Conservation (phyloP, 768 basidiomycete species). For the Termitomyces sp. region DNA sequence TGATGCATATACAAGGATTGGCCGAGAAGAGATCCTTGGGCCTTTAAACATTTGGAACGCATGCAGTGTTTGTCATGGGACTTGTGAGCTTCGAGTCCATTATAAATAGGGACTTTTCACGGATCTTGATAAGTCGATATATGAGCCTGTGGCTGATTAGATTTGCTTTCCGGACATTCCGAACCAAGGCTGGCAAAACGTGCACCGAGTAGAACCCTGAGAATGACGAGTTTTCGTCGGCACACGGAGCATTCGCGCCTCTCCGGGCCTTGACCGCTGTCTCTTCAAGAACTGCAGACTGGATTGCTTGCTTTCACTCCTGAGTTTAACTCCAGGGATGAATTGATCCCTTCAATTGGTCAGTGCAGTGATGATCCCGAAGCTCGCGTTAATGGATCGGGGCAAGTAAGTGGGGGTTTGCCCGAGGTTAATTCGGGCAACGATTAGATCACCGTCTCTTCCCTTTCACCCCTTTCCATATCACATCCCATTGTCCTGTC, state of each 20-base stretch:
- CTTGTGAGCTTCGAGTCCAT: not conserved
- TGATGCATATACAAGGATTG: not conserved
- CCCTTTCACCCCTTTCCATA: too few relatives aligned
- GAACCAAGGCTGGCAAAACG: not conserved
- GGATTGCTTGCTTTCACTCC: too few relatives aligned
- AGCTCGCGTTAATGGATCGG: too few relatives aligned
- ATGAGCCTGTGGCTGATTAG: not conserved
- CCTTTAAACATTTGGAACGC: slow-evolving; percentile 6
- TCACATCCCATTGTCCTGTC: too few relatives aligned
- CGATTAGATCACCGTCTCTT: too few relatives aligned
- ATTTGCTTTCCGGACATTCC: slow-evolving; percentile 2
- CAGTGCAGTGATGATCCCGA: too few relatives aligned
- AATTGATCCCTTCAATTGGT: too few relatives aligned
- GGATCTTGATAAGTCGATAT: slow-evolving; percentile 5
- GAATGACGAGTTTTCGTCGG: not conserved
- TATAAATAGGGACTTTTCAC: not conserved
- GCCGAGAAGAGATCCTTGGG: not conserved
- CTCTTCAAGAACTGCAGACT: too few relatives aligned
- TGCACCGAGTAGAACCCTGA: not conserved
- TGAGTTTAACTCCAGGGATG: too few relatives aligned
- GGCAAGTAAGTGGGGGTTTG: too few relatives aligned
- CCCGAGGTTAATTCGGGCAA: too few relatives aligned
- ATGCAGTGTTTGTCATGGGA: not conserved
- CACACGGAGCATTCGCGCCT: not conserved
- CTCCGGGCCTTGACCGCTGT: too few relatives aligned